Evolutionary conservation across 2,329 filamentous ascomycete genomes (phyloP).

Genomic region (Fusarium subtropicale): DNA sequence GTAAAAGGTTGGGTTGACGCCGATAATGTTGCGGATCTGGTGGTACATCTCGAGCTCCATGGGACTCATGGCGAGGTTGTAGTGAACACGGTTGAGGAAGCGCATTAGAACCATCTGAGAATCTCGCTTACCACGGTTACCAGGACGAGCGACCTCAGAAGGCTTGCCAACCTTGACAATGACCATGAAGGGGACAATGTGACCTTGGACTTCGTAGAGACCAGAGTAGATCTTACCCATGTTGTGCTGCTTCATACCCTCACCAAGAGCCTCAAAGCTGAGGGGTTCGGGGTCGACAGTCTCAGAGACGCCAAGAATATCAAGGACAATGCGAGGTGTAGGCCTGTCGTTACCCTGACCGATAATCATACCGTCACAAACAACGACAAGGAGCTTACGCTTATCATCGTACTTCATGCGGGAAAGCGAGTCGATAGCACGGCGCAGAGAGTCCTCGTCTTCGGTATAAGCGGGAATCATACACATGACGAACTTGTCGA

Average conservation of each 20-base stretch:
- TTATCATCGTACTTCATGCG: slow-evolving; percentile 98
- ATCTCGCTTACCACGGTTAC: slow-evolving; percentile 99
- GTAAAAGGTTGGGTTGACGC: slow-evolving; percentile 98
- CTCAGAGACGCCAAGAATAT: slow-evolving; percentile 95
- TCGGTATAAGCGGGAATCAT: slow-evolving; percentile 98
- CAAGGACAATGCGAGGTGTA: slow-evolving; percentile 93
- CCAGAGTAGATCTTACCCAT: slow-evolving; percentile 99
- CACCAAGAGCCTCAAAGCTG: slow-evolving; percentile 95
- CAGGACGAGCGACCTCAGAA: slow-evolving; percentile 92
- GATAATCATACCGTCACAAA: slow-evolving; percentile 99
- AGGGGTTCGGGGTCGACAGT: slow-evolving; percentile 94
- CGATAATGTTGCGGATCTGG: slow-evolving; percentile 98
- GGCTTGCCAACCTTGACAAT: slow-evolving; percentile 98
- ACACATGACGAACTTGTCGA: slow-evolving; percentile 98
- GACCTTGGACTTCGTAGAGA: slow-evolving; percentile 95
- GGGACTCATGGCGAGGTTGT: slow-evolving; percentile 95
- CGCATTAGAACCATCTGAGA: slow-evolving; percentile 99
- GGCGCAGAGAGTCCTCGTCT: slow-evolving; percentile 95
- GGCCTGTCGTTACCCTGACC: slow-evolving; percentile 97
- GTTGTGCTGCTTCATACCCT: slow-evolving; percentile 97
- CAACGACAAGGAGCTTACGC: slow-evolving; percentile 89
- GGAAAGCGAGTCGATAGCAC: slow-evolving; percentile 95
- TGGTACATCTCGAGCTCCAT: slow-evolving; percentile 98
- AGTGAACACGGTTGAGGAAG: slow-evolving; percentile 98
- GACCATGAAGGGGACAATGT: slow-evolving; percentile 97